Evolutionary conservation across 2,329 filamentous ascomycete genomes (phyloP), one percentile per base, ranked within the genome.

Genomic region (Emmonsiellopsis sp.): DNA sequence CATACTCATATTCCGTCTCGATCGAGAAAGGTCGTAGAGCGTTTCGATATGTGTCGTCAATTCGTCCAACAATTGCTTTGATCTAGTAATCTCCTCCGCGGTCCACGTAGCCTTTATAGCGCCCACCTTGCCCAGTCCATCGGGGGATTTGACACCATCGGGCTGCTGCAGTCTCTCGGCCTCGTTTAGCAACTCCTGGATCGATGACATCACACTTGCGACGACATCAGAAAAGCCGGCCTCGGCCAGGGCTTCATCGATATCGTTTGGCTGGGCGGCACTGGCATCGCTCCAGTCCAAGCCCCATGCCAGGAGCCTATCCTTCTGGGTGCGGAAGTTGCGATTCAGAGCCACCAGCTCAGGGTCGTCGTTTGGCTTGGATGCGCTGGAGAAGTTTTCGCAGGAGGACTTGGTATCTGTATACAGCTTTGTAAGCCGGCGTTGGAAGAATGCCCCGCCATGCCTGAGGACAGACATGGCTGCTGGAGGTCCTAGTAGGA

Each of bases 241-340:
- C 56, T 79, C 76, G 50, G 80, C 81, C 15, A 84, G 71, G 15
- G 79, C 79, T 60, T 82, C 80, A 62, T 84, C 82, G 60, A 84
- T 84, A 66, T 82, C 77, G 59, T 77, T 79, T 54, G 79, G 75
- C 51, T 75, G 70, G 13, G 73, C 75, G 56, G 76, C 78, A 59
- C 75, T 78, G 55, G 78, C 80, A 63, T 84, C 82, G 65, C 76
- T 82, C 82, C 82, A 85, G 64, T 84, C 80, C 54, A 84, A 69
- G 46, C 82, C 82, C 82, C 82, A 85, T 34, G 81, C 78, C 41
- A 84, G 75, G 47, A 85, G 70, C 16, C 82, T 72, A 64, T 85
- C 81, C 63, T 82, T 81, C 62, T 85, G 82, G 52, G 81, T 82
- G 55, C 79, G 74, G 62, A 82, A 82, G 60, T 80, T 81, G 54